These are phyloP conservation scores for Wickerhamomyces subpelliculosus DNA, from an alignment of 805 yeast genomes.

Conservation along the genomic window DNA sequence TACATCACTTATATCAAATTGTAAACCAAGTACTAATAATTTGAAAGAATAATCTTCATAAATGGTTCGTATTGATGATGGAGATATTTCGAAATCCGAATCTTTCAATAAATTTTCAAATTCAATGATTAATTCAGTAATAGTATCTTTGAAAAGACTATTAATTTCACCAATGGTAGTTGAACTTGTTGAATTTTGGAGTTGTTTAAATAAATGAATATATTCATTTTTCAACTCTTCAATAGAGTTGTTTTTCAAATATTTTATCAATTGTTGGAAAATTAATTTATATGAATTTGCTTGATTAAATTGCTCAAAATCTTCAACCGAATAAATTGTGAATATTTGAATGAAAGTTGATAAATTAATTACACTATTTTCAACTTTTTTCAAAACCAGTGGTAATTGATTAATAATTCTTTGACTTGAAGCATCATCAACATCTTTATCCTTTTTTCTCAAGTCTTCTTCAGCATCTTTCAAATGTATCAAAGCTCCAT, in stretches of 20 bases:
- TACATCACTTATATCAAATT: constrained; percentile 6
- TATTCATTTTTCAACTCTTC: constrained; percentile 8
- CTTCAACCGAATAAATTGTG: constrained; percentile 8
- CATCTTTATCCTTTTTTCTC: constrained; percentile 5
- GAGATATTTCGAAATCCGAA: constrained; percentile 6
- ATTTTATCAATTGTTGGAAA: constrained; percentile 8
- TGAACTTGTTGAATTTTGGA: constrained; percentile 3
- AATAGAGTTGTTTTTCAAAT: constrained; percentile 15
- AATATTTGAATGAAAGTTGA: constrained; percentile 13
- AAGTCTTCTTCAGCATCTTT: constrained; percentile 4
- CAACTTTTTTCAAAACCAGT: constrained; percentile 10
- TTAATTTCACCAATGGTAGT: constrained; percentile 7
- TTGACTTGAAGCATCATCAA: constrained; percentile 11
- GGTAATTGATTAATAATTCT: constrained; percentile 5
- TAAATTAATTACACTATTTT: constrained; percentile 6
- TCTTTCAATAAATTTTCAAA: constrained; percentile 8
- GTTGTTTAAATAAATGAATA: constrained; percentile 3
- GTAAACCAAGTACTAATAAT: constrained; percentile 11
- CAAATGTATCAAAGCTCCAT: constrained; percentile 27
- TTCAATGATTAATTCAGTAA: constrained; percentile 11
- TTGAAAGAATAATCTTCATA: constrained; percentile 15
- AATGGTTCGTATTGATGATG: constrained; percentile 7
- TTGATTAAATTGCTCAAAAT: constrained; percentile 18
- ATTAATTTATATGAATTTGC: constrained; percentile 6
- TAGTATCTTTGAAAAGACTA: constrained; percentile 3